Percentiles rank a stretch among this genome's conserved stretches.
These are phyloP conservation scores for Colletotrichum brevisporum DNA, from an alignment of 2,329 filamentous ascomycete genomes.

Conservation along the genomic window DNA sequence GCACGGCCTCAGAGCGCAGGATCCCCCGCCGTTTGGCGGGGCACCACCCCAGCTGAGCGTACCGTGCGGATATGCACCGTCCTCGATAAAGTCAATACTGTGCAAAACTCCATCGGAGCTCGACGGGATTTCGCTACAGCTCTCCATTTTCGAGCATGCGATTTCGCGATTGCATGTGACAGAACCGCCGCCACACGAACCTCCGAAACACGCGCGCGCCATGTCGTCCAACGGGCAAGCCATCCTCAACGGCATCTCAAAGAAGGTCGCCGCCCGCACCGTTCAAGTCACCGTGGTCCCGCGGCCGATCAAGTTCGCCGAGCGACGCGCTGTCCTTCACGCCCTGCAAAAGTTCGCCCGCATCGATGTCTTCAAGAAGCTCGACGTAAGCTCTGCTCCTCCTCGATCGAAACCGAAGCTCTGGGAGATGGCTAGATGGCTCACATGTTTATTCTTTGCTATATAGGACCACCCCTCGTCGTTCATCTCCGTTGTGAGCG, in stretches of 20 bases:
- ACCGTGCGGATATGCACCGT: neutral
- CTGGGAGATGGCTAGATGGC: neutral
- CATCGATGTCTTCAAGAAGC: conserved; percentile 67
- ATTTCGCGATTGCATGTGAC: neutral
- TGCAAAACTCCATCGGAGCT: conserved; percentile 26
- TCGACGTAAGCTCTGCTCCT: conserved; percentile 50
- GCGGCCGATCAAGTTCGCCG: conserved; percentile 64
- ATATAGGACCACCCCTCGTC: conserved; percentile 61
- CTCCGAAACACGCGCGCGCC: neutral
- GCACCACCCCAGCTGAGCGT: conserved; percentile 18
- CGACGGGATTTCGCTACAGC: conserved; percentile 18
- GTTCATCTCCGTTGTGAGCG: conserved; percentile 65
- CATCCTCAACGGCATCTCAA: conserved; percentile 28
- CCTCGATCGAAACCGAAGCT: neutral
- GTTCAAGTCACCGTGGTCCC: conserved; percentile 68
- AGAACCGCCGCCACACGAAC: neutral
- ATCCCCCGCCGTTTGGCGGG: conserved; percentile 38
- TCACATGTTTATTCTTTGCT: neutral
- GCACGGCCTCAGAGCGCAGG: conserved; percentile 11
- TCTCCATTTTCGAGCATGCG: conserved; percentile 8
- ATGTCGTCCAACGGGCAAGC: conserved; percentile 35
- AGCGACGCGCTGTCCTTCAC: conserved; percentile 69
- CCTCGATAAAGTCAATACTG: neutral
- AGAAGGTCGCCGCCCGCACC: conserved; percentile 48
- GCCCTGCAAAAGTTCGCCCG: conserved; percentile 64